Conservation (phyloP, 1,139 yeast genomes). For the Lizanozyma gosingica region DNA sequence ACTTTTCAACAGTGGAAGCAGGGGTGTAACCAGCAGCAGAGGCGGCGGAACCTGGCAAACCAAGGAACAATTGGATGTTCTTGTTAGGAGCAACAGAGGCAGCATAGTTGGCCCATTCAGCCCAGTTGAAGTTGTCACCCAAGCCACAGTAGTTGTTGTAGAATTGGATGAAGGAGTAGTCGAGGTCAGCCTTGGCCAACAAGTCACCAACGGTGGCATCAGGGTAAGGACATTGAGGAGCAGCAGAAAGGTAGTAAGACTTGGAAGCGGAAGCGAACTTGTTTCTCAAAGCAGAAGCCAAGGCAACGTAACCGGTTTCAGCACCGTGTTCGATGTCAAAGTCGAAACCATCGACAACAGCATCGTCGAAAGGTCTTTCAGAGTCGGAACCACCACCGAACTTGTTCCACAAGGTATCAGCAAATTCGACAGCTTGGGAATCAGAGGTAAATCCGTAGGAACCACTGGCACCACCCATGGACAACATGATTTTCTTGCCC, state of each 20-base stretch:
- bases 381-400: slow-evolving; percentile 68
- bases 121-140: slow-evolving; percentile 64
- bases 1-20: slow-evolving; percentile 20
- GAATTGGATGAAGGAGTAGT: slow-evolving; percentile 86
- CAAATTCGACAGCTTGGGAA: slow-evolving; percentile 9
- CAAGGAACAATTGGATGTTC: slow-evolving; percentile 45
- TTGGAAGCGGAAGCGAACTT: slow-evolving; percentile 46
- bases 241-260: slow-evolving; percentile 75
- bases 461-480: slow-evolving; percentile 9
- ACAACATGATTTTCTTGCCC: slow-evolving; percentile 9
- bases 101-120: slow-evolving; percentile 74
- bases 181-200: slow-evolving; percentile 53
- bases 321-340: slow-evolving; percentile 36
- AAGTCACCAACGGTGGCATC: slow-evolving; percentile 75
- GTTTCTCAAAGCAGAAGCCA: slow-evolving; percentile 51
- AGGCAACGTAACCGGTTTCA: slow-evolving; percentile 50
- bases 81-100: slow-evolving; percentile 53
- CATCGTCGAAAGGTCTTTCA: slow-evolving; percentile 66
- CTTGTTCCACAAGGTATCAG: slow-evolving; percentile 61
- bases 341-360: slow-evolving; percentile 38
- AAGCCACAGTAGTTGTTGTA: slow-evolving; percentile 82
- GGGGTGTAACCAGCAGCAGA: slow-evolving; percentile 56
- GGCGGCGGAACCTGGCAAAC: slow-evolving; percentile 36
- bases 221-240: slow-evolving; percentile 94
- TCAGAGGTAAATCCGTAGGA: slow-evolving; percentile 7